Evolutionary conservation across 257 asterid genomes (phyloP).

Genomic region (Capsicum baccatum): DNA sequence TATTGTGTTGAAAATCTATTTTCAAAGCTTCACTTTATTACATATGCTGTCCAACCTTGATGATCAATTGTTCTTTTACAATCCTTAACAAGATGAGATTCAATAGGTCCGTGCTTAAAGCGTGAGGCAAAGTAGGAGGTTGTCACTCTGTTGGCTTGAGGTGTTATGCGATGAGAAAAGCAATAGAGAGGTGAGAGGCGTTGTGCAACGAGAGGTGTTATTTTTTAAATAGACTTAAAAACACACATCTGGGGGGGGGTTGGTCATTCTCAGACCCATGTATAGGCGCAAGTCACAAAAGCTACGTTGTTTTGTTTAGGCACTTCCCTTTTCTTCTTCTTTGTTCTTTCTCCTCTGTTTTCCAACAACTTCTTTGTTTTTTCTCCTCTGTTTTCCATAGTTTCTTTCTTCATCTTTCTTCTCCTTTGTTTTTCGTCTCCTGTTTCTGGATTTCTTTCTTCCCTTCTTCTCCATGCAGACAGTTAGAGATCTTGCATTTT

Average conservation of each 20-base stretch:
- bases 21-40: not conserved
- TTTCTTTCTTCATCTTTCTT: not conserved
- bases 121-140: too few relatives aligned
- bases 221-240: not conserved
- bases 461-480: not conserved
- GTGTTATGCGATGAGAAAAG: too few relatives aligned
- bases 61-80: not conserved
- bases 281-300: not conserved
- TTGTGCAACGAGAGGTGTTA: not conserved
- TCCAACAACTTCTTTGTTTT: not conserved
- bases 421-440: not conserved
- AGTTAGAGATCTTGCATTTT: not conserved
- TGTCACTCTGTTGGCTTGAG: too few relatives aligned
- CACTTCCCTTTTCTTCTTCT: not conserved
- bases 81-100: not conserved
- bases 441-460: not conserved
- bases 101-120: not conserved
- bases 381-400: not conserved
- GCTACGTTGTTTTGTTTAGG: not conserved
- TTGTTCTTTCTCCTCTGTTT: not conserved
- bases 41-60: not conserved
- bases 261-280: not conserved
- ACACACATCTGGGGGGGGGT: not conserved
- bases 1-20: not conserved
- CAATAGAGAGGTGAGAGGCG: too few relatives aligned